Base-by-base conservation (phyloP, 2,329 filamentous ascomycete species). In the Fusarium sp. region DNA sequence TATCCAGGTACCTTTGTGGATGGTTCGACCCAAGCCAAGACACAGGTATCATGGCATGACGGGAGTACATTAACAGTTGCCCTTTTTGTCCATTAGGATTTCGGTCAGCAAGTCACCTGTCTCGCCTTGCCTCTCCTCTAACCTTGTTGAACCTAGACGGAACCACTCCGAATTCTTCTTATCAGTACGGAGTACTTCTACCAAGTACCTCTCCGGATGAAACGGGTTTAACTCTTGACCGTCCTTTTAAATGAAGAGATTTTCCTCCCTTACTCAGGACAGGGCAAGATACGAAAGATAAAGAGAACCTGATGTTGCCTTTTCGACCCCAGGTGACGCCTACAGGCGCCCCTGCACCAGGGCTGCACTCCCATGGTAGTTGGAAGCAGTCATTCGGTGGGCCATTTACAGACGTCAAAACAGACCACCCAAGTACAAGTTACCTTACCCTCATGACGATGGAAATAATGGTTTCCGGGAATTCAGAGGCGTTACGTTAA, bases 181-280 rank as follows among this genome's bases (percentile, higher is more conserved):
- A 77, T 77, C 75, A 77, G 75, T 75, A n/a, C n/a, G n/a, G n/a
- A n/a, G n/a, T n/a, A 78, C 75, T 64, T 78, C 36, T 38, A 18
- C 24, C 56, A 63, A 48, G 71, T 78, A 75, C 63, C 60, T 59
- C 70, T 55, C 63, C 66, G 51, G 58, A 51, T 69, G 52, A 42
- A 74, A 63, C 63, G 66, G 52, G 60, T 36, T 72, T 62, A 41
- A 65, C 44, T 49, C 73, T 65, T 75, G 72, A 67, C 56, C 68
- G 57, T 72, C 69, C 54, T 74, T 72, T 68, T 59, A 47, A 66
- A 72, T 68, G 63, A 38, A 59, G n/a, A 67, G 28, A 66, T 66
- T 47, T 48, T 54, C 51, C 33, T 20, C 47, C 41, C 47, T 51
- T 66, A 38, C 51, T 71, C 51, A 52, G 66, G 63, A 64, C 44